Conservation (phyloP, 2,329 filamentous ascomycete species). For the Bipolaris sorokiniana region DNA sequence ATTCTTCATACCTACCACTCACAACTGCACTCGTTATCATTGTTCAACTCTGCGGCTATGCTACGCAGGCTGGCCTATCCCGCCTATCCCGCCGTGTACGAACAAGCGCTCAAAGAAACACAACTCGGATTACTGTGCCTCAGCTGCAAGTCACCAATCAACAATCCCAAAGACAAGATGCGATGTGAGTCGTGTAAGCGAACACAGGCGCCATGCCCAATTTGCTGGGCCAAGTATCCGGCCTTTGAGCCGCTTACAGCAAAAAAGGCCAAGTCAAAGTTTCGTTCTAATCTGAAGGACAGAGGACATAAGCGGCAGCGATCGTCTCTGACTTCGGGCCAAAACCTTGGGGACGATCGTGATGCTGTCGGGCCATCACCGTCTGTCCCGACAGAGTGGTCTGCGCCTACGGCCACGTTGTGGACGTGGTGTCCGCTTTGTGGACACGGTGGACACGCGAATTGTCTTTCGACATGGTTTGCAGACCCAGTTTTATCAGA, state of each 20-base stretch:
- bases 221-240: slow-evolving; percentile 53
- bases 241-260: slow-evolving; percentile 46
- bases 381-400: slow-evolving; percentile 28
- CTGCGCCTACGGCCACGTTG: slow-evolving; percentile 46
- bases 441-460: slow-evolving; percentile 65
- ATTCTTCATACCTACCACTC: slow-evolving; percentile 65
- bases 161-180: slow-evolving; percentile 58
- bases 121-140: slow-evolving; percentile 62
- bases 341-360: slow-evolving; percentile 12
- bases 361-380: slow-evolving; percentile 30
- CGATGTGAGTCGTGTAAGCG: slow-evolving; percentile 59
- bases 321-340: slow-evolving; percentile 32
- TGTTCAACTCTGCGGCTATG: slow-evolving; percentile 60
- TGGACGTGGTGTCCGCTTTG: slow-evolving; percentile 66
- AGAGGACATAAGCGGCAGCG: slow-evolving; percentile 34
- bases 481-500: slow-evolving; percentile 53
- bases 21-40: slow-evolving; percentile 56
- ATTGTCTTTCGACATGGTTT: slow-evolving; percentile 65
- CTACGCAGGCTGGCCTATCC: slow-evolving; percentile 63
- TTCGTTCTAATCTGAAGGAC: slow-evolving; percentile 27
- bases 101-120: slow-evolving; percentile 62
- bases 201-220: slow-evolving; percentile 52
- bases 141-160: slow-evolving; percentile 62
- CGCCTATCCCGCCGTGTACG: slow-evolving; percentile 62
- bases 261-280: slow-evolving; percentile 40